Evolutionary conservation across 306 rosid species (phyloP), one percentile per base, ranked within the genome.

Genomic region (Psophocarpus tetragonolobus): DNA sequence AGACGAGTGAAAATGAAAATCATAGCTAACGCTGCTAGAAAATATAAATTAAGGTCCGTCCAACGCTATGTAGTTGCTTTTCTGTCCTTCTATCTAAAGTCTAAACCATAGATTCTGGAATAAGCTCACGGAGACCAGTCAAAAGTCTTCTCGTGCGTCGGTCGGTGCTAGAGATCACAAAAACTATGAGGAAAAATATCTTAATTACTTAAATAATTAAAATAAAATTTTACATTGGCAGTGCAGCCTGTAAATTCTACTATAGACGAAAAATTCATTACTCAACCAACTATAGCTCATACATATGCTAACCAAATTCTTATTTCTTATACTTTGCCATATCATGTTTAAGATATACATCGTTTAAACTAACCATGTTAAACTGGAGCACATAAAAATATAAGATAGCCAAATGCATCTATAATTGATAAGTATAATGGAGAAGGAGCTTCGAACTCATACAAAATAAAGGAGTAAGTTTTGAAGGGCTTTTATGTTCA

Each of bases 401-500:
- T 56, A 75, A 20, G 51, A 71, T 44, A 27, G 12, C 51, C 38
- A 45, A 78, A 73, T 66, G 69, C 79, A 60, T 21, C 42, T 38
- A 51, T 33, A 38, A 48, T 53, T 3, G 63, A 75, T 54, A 42
- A 1, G n/a, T 54, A 79, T 30, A 74, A 44, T 60, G 56, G n/a
- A 68, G 48, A 54, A 20, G 68, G 21, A 13, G 62, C 58, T 78
- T 38, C 45, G 73, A 77, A 69, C 68, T 75, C 75, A 47, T 78
- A 63, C 24, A 42, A 38, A 56, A 30, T 77, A 48, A 39, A 53
- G 61, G 14, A 74, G 41, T 61, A 50, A 35, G 72, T 69, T 64
- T 77, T 47, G 79, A 81, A 75, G 58, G 79, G 42, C 56, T 50
- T 77, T 35, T 76, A 41, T 66, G 70, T 68, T 78, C 60, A 80